Evolutionary conservation across 495 filamentous ascomycete genomes (phyloP).

Genomic region (Penicillium desertorum): DNA sequence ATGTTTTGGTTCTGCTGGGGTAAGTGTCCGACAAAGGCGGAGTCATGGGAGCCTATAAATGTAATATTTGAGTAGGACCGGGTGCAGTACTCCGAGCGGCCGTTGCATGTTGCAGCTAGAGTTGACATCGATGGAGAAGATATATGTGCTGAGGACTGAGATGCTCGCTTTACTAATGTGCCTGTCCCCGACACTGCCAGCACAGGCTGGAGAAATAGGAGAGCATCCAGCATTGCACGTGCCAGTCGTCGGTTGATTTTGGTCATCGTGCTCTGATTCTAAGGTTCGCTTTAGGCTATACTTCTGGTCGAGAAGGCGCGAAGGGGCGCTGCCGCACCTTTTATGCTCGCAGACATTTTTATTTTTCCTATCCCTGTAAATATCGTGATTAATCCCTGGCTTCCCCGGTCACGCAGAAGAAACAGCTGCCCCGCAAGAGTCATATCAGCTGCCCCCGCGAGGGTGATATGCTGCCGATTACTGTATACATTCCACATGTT

Average conservation of each 20-base stretch:
- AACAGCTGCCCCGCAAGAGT: conserved; percentile 4
- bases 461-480: conserved; percentile 3
- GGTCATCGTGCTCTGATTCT: conserved; percentile 7
- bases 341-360: background rate
- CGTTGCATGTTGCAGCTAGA: conserved; percentile 55
- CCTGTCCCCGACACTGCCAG: conserved; percentile 2
- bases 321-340: background rate
- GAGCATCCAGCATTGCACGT: conserved; percentile 13
- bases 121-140: conserved; percentile 8
- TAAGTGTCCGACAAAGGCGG: conserved; percentile 61
- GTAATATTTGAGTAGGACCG: conserved; percentile 65
- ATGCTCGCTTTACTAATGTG: conserved; percentile 4
- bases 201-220: conserved; percentile 18
- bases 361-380: background rate
- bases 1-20: conserved; percentile 66
- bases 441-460: background rate
- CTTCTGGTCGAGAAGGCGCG: background rate
- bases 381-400: background rate
- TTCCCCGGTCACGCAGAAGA: background rate
- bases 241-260: conserved; percentile 7
- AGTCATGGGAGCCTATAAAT: conserved; percentile 68
- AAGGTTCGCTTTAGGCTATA: background rate
- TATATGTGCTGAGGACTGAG: conserved; percentile 4
- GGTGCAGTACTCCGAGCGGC: conserved; percentile 59
- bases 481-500: conserved; percentile 11